A percentile compares a stretch with the other conserved stretches of the same genome.
Evolutionary conservation across 169 alveolate species (phyloP).

Genomic region (Miamiensis avidus): DNA sequence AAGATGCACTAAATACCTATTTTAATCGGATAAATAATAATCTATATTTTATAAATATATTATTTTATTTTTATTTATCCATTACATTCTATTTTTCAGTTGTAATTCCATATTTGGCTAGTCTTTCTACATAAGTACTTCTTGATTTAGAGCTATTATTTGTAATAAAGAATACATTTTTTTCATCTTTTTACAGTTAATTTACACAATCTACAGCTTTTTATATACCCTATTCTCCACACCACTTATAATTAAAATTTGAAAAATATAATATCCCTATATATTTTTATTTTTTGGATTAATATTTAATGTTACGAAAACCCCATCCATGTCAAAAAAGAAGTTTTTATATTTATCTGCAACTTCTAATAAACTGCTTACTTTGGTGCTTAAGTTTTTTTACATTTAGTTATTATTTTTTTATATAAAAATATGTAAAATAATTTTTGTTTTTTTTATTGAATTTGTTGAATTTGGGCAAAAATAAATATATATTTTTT

Average conservation of each 20-base stretch:
- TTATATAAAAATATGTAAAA: neutral
- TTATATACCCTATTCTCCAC: neutral
- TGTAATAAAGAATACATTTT: conserved; percentile 14
- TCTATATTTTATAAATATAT: neutral
- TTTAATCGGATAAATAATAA: neutral
- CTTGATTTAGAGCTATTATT: conserved; percentile 20
- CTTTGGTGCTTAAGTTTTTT: too few species aligned
- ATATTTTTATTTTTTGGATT: neutral
- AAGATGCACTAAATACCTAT: conserved; percentile 27
- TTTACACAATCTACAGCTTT: conserved; percentile 1
- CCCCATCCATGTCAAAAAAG: conserved; percentile 33
- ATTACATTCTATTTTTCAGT: conserved; percentile 17
- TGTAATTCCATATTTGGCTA: neutral
- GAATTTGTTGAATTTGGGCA: too few species aligned
- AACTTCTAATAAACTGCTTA: conserved; percentile 6
- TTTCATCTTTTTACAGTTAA: conserved; percentile 5
- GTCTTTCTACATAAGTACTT: conserved; percentile 19
- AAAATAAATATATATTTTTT: too few species aligned
- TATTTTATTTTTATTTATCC: neutral
- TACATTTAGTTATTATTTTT: too few species aligned
- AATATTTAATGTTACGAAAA: conserved; percentile 3
- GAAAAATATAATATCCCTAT: neutral
- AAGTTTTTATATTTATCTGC: neutral
- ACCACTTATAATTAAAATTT: neutral
- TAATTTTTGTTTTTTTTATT: too few species aligned